phyloP scores from a whole-genome alignment of 2,329 filamentous ascomycete genomes.

The Rugonectria rugulosa region DNA sequence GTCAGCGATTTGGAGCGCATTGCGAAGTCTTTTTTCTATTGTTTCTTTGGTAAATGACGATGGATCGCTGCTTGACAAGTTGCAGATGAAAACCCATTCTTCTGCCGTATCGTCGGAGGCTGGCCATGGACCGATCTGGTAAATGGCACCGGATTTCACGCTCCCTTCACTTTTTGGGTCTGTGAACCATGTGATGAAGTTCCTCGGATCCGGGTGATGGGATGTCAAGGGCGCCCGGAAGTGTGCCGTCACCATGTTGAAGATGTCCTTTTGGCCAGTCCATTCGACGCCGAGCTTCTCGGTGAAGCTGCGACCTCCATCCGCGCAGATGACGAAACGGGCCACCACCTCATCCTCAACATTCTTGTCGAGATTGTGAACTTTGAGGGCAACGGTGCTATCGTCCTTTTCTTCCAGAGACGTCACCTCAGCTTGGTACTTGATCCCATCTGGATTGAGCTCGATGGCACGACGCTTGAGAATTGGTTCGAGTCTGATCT shows the following conservation, averaged over 20 bases:
- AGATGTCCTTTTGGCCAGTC: constrained; percentile 5
- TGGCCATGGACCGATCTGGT: constrained; percentile 9
- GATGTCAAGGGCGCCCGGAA: background rate
- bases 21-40: background rate
- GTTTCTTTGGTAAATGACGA: background rate
- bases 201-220: constrained; percentile 1
- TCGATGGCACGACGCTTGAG: background rate
- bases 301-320: constrained; percentile 2
- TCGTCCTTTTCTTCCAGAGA: background rate
- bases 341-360: background rate
- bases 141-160: constrained; percentile 7
- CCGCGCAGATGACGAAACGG: constrained; percentile 10
- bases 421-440: background rate
- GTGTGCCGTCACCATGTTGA: constrained; percentile 11
- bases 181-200: constrained; percentile 9
- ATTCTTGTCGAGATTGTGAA: background rate
- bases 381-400: background rate
- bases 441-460: constrained; percentile 5
- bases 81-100: constrained; percentile 7
- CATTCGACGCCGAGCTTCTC: constrained; percentile 1
- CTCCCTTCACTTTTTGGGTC: constrained; percentile 4
- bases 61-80: background rate
- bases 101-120: background rate
- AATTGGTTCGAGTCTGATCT: constrained; percentile 9
- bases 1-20: background rate